phyloP scores from a whole-genome alignment of 106 monocot species.

The Posidonia australis region DNA sequence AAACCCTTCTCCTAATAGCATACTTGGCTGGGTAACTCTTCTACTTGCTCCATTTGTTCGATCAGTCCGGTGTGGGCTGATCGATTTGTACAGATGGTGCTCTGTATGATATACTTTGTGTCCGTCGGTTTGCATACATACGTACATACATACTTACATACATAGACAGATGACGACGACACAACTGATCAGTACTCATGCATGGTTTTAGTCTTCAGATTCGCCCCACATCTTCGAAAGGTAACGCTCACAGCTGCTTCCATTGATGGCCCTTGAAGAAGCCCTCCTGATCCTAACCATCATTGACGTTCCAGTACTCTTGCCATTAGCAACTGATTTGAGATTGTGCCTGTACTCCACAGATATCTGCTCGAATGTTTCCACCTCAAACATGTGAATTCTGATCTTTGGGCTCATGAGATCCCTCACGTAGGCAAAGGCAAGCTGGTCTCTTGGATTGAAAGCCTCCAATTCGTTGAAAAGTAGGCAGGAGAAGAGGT shows the following conservation, averaged over 20 bases:
- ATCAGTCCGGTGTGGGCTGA: too few relatives aligned
- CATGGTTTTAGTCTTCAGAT: not conserved
- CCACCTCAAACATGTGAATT: slow-evolving; percentile 69
- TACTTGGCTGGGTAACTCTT: too few relatives aligned
- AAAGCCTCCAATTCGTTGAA: slow-evolving; percentile 96
- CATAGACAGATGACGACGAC: too few relatives aligned
- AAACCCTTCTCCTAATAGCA: too few relatives aligned
- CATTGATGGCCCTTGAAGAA: slow-evolving; percentile 25
- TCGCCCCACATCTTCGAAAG: slow-evolving; percentile 77
- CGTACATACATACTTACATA: too few relatives aligned
- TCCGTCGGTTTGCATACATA: too few relatives aligned
- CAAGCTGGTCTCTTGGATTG: slow-evolving; percentile 83
- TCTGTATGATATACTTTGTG: too few relatives aligned
- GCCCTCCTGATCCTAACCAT: too few relatives aligned
- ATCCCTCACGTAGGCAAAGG: slow-evolving; percentile 87
- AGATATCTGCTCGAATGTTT: slow-evolving; percentile 63
- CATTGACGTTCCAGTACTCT: not conserved
- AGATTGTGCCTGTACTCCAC: slow-evolving; percentile 83
- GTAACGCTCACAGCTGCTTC: slow-evolving; percentile 55
- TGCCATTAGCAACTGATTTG: slow-evolving; percentile 8
- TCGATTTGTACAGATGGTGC: too few relatives aligned
- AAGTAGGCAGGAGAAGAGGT: slow-evolving; percentile 79
- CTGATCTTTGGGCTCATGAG: slow-evolving; percentile 52
- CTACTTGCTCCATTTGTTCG: too few relatives aligned
- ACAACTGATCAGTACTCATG: too few relatives aligned